These are phyloP conservation scores for Blakeslea trispora DNA, from an alignment of 371 early-diverging fungal genomes.

Conservation along the genomic window DNA sequence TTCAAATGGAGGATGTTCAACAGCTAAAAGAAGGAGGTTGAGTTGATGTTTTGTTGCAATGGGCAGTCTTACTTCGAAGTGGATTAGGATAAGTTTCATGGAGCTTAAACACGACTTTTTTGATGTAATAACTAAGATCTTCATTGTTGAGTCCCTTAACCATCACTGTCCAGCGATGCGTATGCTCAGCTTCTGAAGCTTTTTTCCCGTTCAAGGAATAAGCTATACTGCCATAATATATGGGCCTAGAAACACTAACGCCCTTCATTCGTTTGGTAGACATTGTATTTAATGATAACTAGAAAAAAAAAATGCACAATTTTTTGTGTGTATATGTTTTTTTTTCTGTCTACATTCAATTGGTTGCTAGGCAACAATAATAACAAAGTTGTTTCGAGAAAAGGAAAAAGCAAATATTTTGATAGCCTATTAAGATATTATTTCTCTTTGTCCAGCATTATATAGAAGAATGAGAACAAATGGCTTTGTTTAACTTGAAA, in stretches of 20 bases:
- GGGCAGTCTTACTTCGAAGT: slow-evolving; percentile 71
- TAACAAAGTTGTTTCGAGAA: too few species aligned
- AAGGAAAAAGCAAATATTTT: too few species aligned
- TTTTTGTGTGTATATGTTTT: too few species aligned
- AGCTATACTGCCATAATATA: slow-evolving; percentile 79
- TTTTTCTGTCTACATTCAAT: too few species aligned
- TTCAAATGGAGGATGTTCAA: slow-evolving; percentile 90
- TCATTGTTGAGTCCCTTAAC: slow-evolving; percentile 86
- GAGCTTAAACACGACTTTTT: slow-evolving; percentile 91
- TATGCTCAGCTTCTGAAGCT: slow-evolving; percentile 71
- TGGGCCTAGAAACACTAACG: slow-evolving; percentile 67
- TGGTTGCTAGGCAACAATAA: too few species aligned
- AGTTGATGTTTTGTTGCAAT: background rate
- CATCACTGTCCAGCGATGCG: slow-evolving; percentile 86
- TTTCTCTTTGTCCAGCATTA: too few species aligned
- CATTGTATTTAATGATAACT: slow-evolving; percentile 12
- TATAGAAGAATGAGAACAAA: too few species aligned
- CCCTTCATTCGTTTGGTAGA: slow-evolving; percentile 62
- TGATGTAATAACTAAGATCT: slow-evolving; percentile 82
- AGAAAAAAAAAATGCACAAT: slow-evolving; percentile 14
- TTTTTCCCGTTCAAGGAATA: slow-evolving; percentile 67
- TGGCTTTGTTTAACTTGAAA: too few species aligned
- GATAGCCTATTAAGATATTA: too few species aligned
- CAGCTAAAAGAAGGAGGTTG: slow-evolving; percentile 38
- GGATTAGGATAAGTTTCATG: slow-evolving; percentile 96